Base-by-base conservation (phyloP, 2,329 filamentous ascomycete genomes). In the Microsporum ferrugineum region DNA sequence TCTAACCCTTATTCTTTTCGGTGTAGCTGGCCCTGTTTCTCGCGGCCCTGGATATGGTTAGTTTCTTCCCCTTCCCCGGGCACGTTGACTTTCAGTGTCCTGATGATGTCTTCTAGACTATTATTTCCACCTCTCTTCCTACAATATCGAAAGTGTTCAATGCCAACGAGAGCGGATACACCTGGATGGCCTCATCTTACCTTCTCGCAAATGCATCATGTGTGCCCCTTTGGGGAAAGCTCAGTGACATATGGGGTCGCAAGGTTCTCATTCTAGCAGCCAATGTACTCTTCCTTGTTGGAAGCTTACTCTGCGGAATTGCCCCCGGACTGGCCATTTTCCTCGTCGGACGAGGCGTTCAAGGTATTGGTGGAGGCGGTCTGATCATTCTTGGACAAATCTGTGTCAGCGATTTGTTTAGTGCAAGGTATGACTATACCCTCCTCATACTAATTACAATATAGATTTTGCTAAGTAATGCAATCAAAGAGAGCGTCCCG, bases 161-260 rank as follows among this genome's bases (percentile, higher is more conserved):
- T 51, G 67, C 74, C 60, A 69, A 68, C 56, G 63, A 70, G 63
- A 63, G 68, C 41, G 68, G 70, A 43, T 73, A 74, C 64, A 71
- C 73, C 60, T 76, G 71, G 72, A 71, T 76, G 61, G 71, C 72
- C 43, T 71, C 69, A 45, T 67, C 72, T 29, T 73, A 71, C 65
- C 64, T 75, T 31, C 66, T 75, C 41, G 70, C 68, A 60, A 69
- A 72, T 63, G 69, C 74, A 49, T 64, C 71, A 27, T 67, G 77
- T 5, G 77, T 78, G 2, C 80, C 79, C 1, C 73, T 79, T 36
- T 83, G 80, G 79, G 80, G 83, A 27, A 86, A 86, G 67, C 72
- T 86, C 27, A 83, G 82, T 49, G 85, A 88, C 65, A 87, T 88
- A 61, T 87, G 82, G 75, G 85, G 85, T 1, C 77, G 85, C 49